Percentiles rank a stretch among this genome's conserved stretches.
Evolutionary conservation across 2,329 filamentous ascomycete species (phyloP).

Genomic region (Pleoardoris graminearum): DNA sequence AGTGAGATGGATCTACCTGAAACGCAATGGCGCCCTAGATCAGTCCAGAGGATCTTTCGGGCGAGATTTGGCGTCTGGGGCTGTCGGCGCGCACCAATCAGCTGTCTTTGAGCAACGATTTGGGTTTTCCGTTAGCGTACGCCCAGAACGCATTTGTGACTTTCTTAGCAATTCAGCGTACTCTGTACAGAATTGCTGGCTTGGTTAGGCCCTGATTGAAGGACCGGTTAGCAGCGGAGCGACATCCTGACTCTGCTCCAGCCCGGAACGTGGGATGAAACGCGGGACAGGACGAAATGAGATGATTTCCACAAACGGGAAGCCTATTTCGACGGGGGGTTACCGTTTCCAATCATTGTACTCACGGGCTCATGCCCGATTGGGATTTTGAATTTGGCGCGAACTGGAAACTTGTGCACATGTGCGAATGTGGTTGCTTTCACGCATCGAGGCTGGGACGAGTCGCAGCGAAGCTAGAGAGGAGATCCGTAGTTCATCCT

Average conservation of each 20-base stretch:
- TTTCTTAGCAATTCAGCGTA: constrained; percentile 2
- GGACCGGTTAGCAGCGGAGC: neutral
- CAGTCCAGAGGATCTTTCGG: constrained; percentile 35
- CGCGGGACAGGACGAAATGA: constrained; percentile 2
- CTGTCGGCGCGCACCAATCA: constrained; percentile 33
- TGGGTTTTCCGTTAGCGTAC: constrained; percentile 1
- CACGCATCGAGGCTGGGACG: constrained; percentile 13
- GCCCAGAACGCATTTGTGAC: constrained; percentile 6
- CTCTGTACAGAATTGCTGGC: neutral
- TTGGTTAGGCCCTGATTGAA: neutral
- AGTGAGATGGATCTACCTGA: constrained; percentile 33
- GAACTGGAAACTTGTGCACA: constrained; percentile 6
- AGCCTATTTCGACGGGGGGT: constrained; percentile 15
- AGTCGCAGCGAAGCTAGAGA: neutral
- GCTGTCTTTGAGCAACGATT: neutral
- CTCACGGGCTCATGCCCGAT: constrained; percentile 14
- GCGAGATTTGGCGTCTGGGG: constrained; percentile 30
- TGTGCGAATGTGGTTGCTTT: constrained; percentile 16
- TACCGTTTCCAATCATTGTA: constrained; percentile 16
- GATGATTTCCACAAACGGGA: constrained; percentile 3
- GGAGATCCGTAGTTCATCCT: neutral
- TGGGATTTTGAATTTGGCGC: constrained; percentile 9
- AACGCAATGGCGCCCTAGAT: constrained; percentile 35
- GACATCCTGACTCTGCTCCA: neutral
- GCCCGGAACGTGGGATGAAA: constrained; percentile 3